These are phyloP conservation scores for Exserohilum turcica DNA, from an alignment of 2,329 filamentous ascomycete species.

Conservation along the genomic window DNA sequence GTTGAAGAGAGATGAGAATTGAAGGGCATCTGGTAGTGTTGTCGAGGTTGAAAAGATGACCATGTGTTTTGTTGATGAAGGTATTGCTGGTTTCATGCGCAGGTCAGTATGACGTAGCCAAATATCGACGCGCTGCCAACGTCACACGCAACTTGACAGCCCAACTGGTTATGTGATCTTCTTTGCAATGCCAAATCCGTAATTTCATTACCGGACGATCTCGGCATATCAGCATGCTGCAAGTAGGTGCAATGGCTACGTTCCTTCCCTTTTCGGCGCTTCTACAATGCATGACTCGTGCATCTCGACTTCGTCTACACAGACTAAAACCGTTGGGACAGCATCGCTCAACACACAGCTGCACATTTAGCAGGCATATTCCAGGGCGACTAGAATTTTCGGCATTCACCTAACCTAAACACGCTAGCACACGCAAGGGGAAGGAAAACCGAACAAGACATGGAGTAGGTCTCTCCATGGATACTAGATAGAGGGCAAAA, in stretches of 20 bases:
- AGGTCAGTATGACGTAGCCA: constrained; percentile 21
- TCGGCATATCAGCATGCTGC: not conserved
- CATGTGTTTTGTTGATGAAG: not conserved
- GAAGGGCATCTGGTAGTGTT: not conserved
- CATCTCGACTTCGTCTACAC: not conserved
- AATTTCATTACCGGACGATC: not conserved
- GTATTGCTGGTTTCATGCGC: not conserved
- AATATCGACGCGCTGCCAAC: not conserved
- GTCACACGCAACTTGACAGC: constrained; percentile 4
- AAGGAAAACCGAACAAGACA: too few species aligned
- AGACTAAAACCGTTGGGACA: not conserved
- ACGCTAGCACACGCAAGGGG: too few species aligned
- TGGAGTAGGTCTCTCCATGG: too few species aligned
- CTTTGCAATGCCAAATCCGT: not conserved
- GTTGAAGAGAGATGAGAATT: not conserved
- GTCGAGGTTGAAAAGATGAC: not conserved
- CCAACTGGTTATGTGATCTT: not conserved
- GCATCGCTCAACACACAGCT: not conserved
- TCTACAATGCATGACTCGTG: not conserved
- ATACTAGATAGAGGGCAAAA: constrained; percentile 7
- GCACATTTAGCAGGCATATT: too few species aligned
- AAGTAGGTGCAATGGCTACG: not conserved
- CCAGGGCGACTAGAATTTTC: too few species aligned
- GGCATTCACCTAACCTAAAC: too few species aligned
- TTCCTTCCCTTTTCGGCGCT: not conserved